Percentiles rank a stretch among this genome's conserved stretches.
Evolutionary conservation across 192 early-diverging fungal genomes (phyloP).

Genomic region (Entomortierella chlamydospora): DNA sequence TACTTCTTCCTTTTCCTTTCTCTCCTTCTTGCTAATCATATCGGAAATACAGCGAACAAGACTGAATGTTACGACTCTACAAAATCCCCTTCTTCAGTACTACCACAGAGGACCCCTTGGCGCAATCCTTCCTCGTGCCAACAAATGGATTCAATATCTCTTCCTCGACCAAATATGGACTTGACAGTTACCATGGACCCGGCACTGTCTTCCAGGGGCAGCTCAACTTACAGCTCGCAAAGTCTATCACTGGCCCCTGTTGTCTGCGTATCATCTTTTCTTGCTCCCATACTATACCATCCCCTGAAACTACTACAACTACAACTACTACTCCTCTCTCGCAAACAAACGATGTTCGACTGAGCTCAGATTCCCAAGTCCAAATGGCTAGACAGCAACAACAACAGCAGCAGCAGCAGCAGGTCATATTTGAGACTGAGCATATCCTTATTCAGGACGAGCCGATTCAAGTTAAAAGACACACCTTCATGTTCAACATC

Average conservation of each 20-base stretch:
- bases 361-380: slow-evolving; percentile 9
- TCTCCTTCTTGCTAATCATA: not conserved
- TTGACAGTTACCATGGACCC: slow-evolving; percentile 52
- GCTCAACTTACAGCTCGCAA: slow-evolving; percentile 41
- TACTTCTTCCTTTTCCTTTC: not conserved
- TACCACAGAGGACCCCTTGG: slow-evolving; percentile 18
- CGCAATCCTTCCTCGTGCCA: slow-evolving; percentile 33
- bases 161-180: slow-evolving; percentile 19
- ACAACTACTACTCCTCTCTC: slow-evolving; percentile 1
- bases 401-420: not conserved
- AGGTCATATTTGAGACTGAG: slow-evolving; percentile 28
- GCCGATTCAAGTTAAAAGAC: slow-evolving; percentile 28
- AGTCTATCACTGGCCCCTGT: slow-evolving; percentile 17
- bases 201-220: slow-evolving; percentile 51
- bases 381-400: not conserved
- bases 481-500: slow-evolving; percentile 47
- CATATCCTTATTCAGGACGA: slow-evolving; percentile 34
- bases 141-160: slow-evolving; percentile 49
- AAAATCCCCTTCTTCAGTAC: slow-evolving; percentile 40
- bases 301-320: not conserved
- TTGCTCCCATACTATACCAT: slow-evolving; percentile 26
- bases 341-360: not conserved
- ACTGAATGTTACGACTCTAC: slow-evolving; percentile 49
- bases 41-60: too few relatives aligned
- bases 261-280: slow-evolving; percentile 36